phyloP scores from a whole-genome alignment of 345 rosid genomes.

The Barbarea vulgaris region DNA sequence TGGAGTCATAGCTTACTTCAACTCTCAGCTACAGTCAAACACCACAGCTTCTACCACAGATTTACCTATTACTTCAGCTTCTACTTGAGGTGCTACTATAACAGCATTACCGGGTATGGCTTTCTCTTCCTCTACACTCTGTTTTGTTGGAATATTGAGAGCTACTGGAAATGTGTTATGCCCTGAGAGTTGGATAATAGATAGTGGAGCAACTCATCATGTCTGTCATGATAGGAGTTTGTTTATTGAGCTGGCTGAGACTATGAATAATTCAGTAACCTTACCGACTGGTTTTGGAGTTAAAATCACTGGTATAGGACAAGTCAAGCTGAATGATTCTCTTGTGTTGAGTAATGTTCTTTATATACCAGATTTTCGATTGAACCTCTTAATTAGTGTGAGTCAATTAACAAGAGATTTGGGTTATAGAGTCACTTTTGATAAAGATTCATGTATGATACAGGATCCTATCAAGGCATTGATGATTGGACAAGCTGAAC shows the following conservation, averaged over 20 bases:
- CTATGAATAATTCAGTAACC: neutral
- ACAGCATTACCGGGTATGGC: neutral
- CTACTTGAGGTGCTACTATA: neutral
- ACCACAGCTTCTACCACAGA: too few species aligned
- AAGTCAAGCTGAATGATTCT: neutral
- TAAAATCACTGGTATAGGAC: neutral
- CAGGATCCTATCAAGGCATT: neutral
- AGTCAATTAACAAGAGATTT: neutral
- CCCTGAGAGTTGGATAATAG: neutral
- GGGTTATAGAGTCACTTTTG: neutral
- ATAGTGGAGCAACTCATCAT: neutral
- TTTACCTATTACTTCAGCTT: neutral
- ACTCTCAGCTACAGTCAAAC: too few species aligned
- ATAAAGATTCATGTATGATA: neutral
- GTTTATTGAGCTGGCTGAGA: fast-evolving
- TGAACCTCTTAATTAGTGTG: neutral
- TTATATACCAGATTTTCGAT: neutral
- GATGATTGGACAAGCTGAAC: neutral
- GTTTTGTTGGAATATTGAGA: neutral
- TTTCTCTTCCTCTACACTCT: neutral
- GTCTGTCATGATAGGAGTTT: neutral
- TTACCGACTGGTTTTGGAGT: neutral
- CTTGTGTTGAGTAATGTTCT: neutral
- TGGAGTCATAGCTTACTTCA: neutral
- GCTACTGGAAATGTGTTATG: neutral